Conservation (phyloP, 768 basidiomycete species). For the Amanita molliuscula region DNA sequence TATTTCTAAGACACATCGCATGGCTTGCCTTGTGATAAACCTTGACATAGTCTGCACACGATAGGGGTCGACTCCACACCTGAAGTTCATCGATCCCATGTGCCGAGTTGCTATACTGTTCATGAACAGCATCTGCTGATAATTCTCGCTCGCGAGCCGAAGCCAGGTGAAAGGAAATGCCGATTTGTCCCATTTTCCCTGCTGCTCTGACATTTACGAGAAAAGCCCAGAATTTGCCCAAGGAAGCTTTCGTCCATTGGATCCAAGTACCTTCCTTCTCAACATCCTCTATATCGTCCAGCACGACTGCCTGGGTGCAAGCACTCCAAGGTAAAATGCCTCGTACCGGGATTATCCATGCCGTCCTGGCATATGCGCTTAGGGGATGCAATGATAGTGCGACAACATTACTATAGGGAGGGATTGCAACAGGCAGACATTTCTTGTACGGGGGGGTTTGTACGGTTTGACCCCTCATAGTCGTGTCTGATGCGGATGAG, state of each 20-base stretch:
- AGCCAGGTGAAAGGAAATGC: conserved; percentile 36
- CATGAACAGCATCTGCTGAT: conserved; percentile 1
- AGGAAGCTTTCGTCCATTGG: conserved; percentile 33
- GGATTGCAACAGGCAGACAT: conserved; percentile 23
- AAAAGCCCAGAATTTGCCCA: conserved; percentile 41
- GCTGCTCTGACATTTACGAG: conserved; percentile 28
- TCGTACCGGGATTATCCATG: conserved; percentile 51
- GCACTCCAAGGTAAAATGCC: conserved; percentile 39
- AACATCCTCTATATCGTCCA: conserved; percentile 16
- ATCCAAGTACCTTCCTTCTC: conserved; percentile 19
- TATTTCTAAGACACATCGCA: conserved; percentile 36
- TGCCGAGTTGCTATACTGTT: not conserved
- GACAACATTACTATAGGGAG: conserved; percentile 21
- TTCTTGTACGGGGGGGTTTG: conserved; percentile 23
- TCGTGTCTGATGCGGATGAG: conserved; percentile 15
- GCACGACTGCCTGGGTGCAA: conserved; percentile 31
- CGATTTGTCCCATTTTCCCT: conserved; percentile 32
- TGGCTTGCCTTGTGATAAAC: conserved; percentile 44
- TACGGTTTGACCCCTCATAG: conserved; percentile 10
- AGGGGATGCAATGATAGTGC: conserved; percentile 17
- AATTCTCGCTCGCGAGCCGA: conserved; percentile 6
- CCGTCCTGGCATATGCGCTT: conserved; percentile 27
- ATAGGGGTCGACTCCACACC: conserved; percentile 14
- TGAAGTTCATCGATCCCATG: not conserved
- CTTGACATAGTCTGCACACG: conserved; percentile 40